Percentiles rank a stretch among this genome's conserved stretches.
Evolutionary conservation across 805 yeast species (phyloP).

Genomic region (Monosporozyma siamensis): DNA sequence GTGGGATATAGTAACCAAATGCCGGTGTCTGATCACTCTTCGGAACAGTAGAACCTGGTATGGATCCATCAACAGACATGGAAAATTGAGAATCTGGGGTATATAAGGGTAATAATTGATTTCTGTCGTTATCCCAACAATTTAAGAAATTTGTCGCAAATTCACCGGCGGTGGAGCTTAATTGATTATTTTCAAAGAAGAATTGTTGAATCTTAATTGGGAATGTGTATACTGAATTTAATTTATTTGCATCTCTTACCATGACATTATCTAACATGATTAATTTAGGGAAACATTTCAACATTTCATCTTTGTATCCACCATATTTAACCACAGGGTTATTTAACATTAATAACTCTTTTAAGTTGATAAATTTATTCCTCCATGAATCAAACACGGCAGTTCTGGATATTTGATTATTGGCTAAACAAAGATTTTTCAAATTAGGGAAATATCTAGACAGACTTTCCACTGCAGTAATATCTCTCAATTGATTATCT

Average conservation of each 20-base stretch:
- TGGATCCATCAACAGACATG: slow-evolving; percentile 60
- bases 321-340: slow-evolving; percentile 57
- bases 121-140: slow-evolving; percentile 74
- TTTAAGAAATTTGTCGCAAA: slow-evolving; percentile 69
- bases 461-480: slow-evolving; percentile 49
- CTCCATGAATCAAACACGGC: slow-evolving; percentile 65
- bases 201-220: slow-evolving; percentile 50
- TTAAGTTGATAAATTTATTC: slow-evolving; percentile 58
- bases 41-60: slow-evolving; percentile 40
- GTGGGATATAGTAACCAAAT: slow-evolving; percentile 60
- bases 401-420: slow-evolving; percentile 55
- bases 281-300: slow-evolving; percentile 70
- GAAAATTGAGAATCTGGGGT: slow-evolving; percentile 83
- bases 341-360: slow-evolving; percentile 69
- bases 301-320: slow-evolving; percentile 48
- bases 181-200: slow-evolving; percentile 72
- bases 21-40: slow-evolving; percentile 31
- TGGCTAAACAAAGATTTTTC: slow-evolving; percentile 68
- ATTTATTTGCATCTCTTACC: slow-evolving; percentile 63
- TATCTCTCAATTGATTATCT: slow-evolving; percentile 54
- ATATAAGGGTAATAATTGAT: slow-evolving; percentile 61
- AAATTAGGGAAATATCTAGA: slow-evolving; percentile 68
- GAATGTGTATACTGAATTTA: slow-evolving; percentile 42
- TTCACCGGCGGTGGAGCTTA: slow-evolving; percentile 62
- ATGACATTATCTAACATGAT: slow-evolving; percentile 68